These are phyloP conservation scores for Protomyces gravidus DNA, from an alignment of 1,139 yeast genomes.

Conservation along the genomic window DNA sequence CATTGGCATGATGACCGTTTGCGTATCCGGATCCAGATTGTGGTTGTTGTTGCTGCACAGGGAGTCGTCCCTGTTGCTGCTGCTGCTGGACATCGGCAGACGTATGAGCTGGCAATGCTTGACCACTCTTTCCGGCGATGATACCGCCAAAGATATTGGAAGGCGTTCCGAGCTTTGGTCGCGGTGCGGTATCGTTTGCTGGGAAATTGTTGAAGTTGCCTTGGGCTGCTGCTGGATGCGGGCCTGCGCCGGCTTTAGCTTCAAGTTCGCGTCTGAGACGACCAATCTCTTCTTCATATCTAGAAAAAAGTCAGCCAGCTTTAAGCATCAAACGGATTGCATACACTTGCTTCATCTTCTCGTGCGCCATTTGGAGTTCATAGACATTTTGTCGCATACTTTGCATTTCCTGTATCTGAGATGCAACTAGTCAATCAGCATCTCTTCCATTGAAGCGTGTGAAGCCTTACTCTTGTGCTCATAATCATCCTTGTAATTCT, in stretches of 20 bases:
- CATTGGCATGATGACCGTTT: neutral
- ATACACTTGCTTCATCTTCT: conserved; percentile 82
- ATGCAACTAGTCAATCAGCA: conserved; percentile 63
- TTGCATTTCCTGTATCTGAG: conserved; percentile 91
- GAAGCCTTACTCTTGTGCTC: conserved; percentile 68
- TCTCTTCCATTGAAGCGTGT: too few relatives aligned
- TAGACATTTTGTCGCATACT: conserved; percentile 90
- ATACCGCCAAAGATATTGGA: conserved; percentile 40
- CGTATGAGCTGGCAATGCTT: conserved; percentile 36
- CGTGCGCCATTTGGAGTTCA: conserved; percentile 89
- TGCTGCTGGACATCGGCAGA: neutral
- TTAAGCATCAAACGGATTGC: neutral
- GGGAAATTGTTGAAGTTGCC: conserved; percentile 34
- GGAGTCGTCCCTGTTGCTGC: conserved; percentile 15
- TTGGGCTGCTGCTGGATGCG: conserved; percentile 23
- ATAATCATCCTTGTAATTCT: conserved; percentile 89
- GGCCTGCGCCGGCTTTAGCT: conserved; percentile 40
- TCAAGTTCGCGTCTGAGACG: conserved; percentile 83
- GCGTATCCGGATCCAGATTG: neutral
- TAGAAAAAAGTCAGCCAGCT: neutral
- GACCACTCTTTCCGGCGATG: conserved; percentile 41
- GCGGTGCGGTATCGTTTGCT: conserved; percentile 36
- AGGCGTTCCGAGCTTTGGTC: conserved; percentile 40
- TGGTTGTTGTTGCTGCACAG: conserved; percentile 10
- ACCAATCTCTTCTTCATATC: conserved; percentile 83